A percentile compares a stretch with the other conserved stretches of the same genome.
Evolutionary conservation across 1,139 yeast species (phyloP).

Genomic region (Geotrichum histeridarum): DNA sequence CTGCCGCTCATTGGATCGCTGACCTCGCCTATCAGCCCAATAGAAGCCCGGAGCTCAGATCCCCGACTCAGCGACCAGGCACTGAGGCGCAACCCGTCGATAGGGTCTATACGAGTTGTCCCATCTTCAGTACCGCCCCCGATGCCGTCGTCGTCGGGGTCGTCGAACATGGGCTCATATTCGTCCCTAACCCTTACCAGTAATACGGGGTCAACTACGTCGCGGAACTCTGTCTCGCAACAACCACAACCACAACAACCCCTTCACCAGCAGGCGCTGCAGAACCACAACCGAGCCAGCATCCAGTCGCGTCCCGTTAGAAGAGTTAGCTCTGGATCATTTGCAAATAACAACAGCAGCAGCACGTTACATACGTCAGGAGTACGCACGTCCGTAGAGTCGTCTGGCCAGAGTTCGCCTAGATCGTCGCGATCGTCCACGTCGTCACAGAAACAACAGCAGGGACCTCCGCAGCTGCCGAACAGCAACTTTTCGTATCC

Average conservation of each 20-base stretch:
- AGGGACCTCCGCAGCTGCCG: background rate
- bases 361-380: background rate
- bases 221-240: conserved; percentile 5
- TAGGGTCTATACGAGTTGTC: background rate
- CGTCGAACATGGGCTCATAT: no score
- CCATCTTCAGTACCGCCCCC: background rate
- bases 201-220: background rate
- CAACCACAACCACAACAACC: background rate
- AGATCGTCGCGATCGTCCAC: conserved; percentile 8
- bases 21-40: background rate
- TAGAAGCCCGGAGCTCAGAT: background rate
- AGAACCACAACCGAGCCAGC: conserved; percentile 1
- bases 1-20: conserved; percentile 19
- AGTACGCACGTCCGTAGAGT: background rate
- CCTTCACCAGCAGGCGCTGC: background rate
- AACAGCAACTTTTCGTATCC: conserved; percentile 10
- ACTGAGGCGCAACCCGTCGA: background rate
- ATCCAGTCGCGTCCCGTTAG: background rate
- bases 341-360: background rate
- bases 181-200: background rate
- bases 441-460: background rate
- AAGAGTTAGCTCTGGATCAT: background rate
- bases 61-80: background rate
- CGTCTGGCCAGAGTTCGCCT: background rate
- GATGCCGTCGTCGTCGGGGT: background rate